phyloP scores from a whole-genome alignment of 306 rosid species.

The Aeschynomene evenia region DNA sequence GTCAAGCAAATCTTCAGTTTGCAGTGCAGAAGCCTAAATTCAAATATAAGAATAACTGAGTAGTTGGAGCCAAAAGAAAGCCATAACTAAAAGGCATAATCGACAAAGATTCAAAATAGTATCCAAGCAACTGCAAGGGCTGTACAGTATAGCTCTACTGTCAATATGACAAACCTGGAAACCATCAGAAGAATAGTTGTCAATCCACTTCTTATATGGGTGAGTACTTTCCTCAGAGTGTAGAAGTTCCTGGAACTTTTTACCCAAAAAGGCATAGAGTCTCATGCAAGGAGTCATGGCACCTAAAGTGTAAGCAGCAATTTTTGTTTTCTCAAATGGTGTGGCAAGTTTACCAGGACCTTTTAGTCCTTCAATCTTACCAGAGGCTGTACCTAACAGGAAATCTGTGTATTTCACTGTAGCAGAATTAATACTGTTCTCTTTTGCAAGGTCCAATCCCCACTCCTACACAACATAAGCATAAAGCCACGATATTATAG shows the following conservation, averaged over 20 bases:
- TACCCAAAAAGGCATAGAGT: constrained; percentile 84
- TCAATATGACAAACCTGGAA: constrained; percentile 75
- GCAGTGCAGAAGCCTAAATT: constrained; percentile 80
- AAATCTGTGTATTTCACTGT: constrained; percentile 83
- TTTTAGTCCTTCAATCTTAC: constrained; percentile 86
- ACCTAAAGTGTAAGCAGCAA: constrained; percentile 93
- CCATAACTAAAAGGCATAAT: constrained; percentile 40
- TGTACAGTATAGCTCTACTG: constrained; percentile 32
- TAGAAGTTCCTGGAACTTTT: constrained; percentile 57
- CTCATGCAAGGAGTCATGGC: constrained; percentile 99
- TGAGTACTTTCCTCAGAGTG: constrained; percentile 49
- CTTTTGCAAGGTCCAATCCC: constrained; percentile 65
- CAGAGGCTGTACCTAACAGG: constrained; percentile 94
- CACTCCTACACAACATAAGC: constrained; percentile 64
- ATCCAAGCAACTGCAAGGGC: constrained; percentile 35
- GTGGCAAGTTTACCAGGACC: constrained; percentile 95
- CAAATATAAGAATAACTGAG: constrained; percentile 56
- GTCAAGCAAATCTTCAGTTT: constrained; percentile 94
- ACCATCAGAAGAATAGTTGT: constrained; percentile 68
- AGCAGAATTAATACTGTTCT: constrained; percentile 60
- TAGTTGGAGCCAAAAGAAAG: constrained; percentile 35
- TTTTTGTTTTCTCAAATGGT: constrained; percentile 96
- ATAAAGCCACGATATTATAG: constrained; percentile 14
- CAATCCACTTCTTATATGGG: constrained; percentile 86
- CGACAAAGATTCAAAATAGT: constrained; percentile 30